Base-by-base conservation (phyloP, 306 rosid genomes). In the Oemleria cerasiformis region DNA sequence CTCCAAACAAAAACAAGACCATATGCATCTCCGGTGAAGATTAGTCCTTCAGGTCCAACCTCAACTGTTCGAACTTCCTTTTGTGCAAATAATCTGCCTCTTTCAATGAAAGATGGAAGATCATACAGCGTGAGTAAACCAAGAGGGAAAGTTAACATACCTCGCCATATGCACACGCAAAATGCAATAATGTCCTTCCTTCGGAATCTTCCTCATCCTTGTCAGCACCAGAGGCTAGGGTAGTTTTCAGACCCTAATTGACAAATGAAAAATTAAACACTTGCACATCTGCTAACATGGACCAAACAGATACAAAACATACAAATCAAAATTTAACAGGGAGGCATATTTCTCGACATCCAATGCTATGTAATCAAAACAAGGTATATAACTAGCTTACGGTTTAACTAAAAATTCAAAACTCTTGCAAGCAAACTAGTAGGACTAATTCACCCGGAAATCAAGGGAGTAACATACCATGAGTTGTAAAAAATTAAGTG, bases 91-190 rank as follows among this genome's bases (percentile, higher is more conserved):
- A 1, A 11, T 2, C 45, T 34, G 12, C 5, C n/a, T 12, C 3
- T 48, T 30, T 42, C 42, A 2, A 84, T 88, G 68, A 51, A 82
- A 83, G 76, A 78, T 63, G 95, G 84, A 61, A 86, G 60, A 67
- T 82, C 89, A 15, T 82, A 86, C 25, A 86, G 9, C 2, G n/a
- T n/a, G 9, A n/a, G 30, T 9, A 20, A 30, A 16, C 25, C 2
- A 48, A n/a, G 16, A 70, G 53, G 48, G 54, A 3, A 41, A 63
- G 63, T 9, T 20, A 70, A 19, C 88, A 76, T 94, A 94, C 99
- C 96, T 95, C 99, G 4, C 99, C 99, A 82, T 95, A 95, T 63
- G 97, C 99, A 59, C 99, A 91, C 21, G 99, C 90, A 86, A 95
- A 95, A 86, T 95, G 99, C 86, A 95, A 81, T 50, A 96, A 97